phyloP scores from a whole-genome alignment of 179 eudicot genomes.

The Amaranthus tricolor region DNA sequence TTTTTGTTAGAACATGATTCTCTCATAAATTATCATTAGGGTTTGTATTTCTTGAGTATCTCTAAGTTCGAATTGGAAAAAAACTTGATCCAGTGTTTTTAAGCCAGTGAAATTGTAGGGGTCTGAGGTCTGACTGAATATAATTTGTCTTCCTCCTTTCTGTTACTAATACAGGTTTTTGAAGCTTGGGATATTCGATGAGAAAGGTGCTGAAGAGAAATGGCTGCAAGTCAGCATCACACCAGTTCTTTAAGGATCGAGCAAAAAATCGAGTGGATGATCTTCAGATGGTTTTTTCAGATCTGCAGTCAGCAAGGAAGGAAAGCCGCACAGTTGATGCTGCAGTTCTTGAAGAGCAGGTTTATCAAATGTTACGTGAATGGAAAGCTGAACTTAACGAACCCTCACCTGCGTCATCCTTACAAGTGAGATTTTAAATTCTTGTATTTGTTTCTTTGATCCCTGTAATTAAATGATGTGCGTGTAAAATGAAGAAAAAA shows the following conservation, averaged over 20 bases:
- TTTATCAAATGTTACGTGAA: constrained; percentile 91
- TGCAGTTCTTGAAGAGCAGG: constrained; percentile 81
- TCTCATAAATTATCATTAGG: no score
- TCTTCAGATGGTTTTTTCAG: constrained; percentile 78
- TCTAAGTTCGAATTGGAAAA: no score
- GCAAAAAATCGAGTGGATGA: constrained; percentile 97
- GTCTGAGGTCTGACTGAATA: no score
- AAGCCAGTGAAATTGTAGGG: no score
- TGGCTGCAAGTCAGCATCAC: constrained; percentile 78
- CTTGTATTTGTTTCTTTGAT: constrained; percentile 2
- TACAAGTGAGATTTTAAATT: constrained; percentile 40
- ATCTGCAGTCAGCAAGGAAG: constrained; percentile 85
- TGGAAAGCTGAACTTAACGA: constrained; percentile 92
- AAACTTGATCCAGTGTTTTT: no score
- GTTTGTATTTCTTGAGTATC: no score
- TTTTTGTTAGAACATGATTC: no score
- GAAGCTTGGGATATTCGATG: constrained; percentile 38
- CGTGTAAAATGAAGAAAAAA: background rate
- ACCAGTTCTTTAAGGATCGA: constrained; percentile 83
- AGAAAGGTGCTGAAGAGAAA: constrained; percentile 73
- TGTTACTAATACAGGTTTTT: constrained; percentile 10
- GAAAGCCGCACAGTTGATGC: constrained; percentile 86
- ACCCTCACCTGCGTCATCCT: constrained; percentile 93
- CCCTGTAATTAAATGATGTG: constrained; percentile 7
- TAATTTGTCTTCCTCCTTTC: background rate